Percentiles rank a stretch among this genome's conserved stretches.
Evolutionary conservation across 768 basidiomycete species (phyloP).

Genomic region (Tubosaeta brunneosetosa): DNA sequence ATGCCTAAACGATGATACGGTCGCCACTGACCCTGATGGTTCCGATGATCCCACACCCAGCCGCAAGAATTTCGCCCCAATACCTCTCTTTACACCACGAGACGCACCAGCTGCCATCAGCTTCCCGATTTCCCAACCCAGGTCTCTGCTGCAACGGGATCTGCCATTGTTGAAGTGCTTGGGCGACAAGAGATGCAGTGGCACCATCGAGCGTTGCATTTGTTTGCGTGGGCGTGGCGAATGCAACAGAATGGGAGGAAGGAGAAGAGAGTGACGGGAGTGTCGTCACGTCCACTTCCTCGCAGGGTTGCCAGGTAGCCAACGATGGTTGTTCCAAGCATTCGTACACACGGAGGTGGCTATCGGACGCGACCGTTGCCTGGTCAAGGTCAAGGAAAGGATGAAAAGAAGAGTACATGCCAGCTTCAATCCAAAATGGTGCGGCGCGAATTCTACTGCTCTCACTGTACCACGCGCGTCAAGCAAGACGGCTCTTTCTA

Average conservation of each 20-base stretch:
- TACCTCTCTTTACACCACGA: constrained; percentile 96
- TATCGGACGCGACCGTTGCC: constrained; percentile 90
- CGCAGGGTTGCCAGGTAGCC: constrained; percentile 67
- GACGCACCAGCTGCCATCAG: constrained; percentile 88
- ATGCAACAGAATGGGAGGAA: constrained; percentile 50
- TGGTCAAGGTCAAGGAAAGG: constrained; percentile 27
- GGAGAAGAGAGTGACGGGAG: constrained; percentile 43
- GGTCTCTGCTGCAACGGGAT: constrained; percentile 33
- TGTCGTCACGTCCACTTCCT: constrained; percentile 69
- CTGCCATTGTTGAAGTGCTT: constrained; percentile 55
- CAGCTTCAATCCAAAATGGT: constrained; percentile 83
- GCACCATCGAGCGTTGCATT: constrained; percentile 50
- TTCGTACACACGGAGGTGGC: constrained; percentile 83
- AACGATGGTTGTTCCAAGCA: constrained; percentile 73
- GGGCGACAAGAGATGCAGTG: constrained; percentile 55
- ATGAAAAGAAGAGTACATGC: constrained; percentile 39
- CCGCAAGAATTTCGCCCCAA: constrained; percentile 92
- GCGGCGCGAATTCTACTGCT: constrained; percentile 81
- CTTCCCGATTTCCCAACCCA: constrained; percentile 64
- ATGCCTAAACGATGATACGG: background rate
- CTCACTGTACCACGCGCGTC: constrained; percentile 87
- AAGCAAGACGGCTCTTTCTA: constrained; percentile 65
- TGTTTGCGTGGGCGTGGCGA: constrained; percentile 71
- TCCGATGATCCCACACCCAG: constrained; percentile 66
- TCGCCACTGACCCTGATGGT: constrained; percentile 60